phyloP scores from a whole-genome alignment of 2,329 filamentous ascomycete species.

The Cladophialophora carrionii region DNA sequence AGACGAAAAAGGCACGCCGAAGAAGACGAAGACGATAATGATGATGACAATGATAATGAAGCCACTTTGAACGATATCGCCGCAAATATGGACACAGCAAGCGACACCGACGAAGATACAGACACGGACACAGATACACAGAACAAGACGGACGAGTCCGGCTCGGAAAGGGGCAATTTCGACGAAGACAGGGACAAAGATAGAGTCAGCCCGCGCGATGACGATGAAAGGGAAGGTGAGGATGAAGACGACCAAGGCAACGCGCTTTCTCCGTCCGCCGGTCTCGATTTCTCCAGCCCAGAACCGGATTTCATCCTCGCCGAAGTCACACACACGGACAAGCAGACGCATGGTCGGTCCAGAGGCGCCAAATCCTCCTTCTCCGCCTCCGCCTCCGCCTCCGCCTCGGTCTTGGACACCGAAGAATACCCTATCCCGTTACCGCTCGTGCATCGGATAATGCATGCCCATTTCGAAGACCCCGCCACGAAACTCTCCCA shows the following conservation, averaged over 20 bases:
- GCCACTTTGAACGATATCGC: background rate
- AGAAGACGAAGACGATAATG: background rate
- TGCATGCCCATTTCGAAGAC: conserved; percentile 77
- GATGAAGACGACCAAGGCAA: conserved; percentile 22
- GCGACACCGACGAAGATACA: background rate
- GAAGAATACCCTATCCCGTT: conserved; percentile 63
- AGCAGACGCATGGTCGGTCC: background rate
- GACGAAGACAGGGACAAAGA: conserved; percentile 11
- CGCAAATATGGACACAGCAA: background rate
- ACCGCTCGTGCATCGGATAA: conserved; percentile 72
- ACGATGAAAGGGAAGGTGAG: conserved; percentile 2
- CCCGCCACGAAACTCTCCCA: conserved; percentile 71
- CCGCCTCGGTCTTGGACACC: conserved; percentile 44
- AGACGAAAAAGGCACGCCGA: conserved; percentile 8
- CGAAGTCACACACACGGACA: conserved; percentile 44
- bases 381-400: too few species aligned
- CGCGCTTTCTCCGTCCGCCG: conserved; percentile 18
- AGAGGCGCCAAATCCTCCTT: conserved; percentile 32
- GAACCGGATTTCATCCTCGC: conserved; percentile 55
- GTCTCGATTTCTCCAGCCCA: conserved; percentile 31
- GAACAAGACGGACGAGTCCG: background rate
- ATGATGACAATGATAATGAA: conserved; percentile 1
- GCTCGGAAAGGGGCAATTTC: background rate
- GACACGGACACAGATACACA: background rate
- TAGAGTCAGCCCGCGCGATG: too few species aligned